Base-by-base conservation (phyloP, 257 asterid species). In the Handroanthus guayacan region DNA sequence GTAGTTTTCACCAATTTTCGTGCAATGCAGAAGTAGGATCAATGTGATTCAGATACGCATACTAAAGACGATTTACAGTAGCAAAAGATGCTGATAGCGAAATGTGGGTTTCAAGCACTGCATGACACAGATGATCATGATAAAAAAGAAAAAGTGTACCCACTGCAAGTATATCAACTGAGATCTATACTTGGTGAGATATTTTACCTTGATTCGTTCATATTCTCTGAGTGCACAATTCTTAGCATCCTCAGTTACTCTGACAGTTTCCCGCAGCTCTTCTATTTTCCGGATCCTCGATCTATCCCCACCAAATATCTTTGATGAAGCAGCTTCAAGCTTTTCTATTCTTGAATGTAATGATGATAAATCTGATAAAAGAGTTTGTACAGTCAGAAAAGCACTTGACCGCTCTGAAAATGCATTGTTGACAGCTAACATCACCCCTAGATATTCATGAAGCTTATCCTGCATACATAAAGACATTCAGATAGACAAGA, bases 301-400 rank as follows among this genome's bases (percentile, higher is more conserved):
- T 79, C 95, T 82, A 82, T 92, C 99, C 54, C 99, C 99, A 69
- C 98, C 99, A 85, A 95, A 95, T 84, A 95, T 88, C 88, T 92
- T 95, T 39, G 97, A 91, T 13, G 99, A 85, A 55, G 99, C 96
- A 82, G 91, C 89, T 85, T 95, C 97, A 71, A 95, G 98, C 84
- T 89, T 95, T 84, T 91, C 97, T 64, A 95, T 89, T 84, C 91
- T 89, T 55, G 87, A 86, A 73, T 87, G 82, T 56, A 92, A 82
- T 7, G 99, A 87, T 52, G 99, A 79, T 44, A 95, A 64, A 34
- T 95, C 99, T 51, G 98, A 88, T 68, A 88, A 71, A 85, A 88
- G 92, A 38, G 99, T 92, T 81, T 95, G 99, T 65, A 92, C 94
- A 14, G 97, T 95, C 87, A 95, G 81, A 78, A 95, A 82, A 81